Percentiles rank a stretch among this genome's conserved stretches.
Evolutionary conservation across 2,329 filamentous ascomycete genomes (phyloP).

Genomic region (Penicillium vulpinum): DNA sequence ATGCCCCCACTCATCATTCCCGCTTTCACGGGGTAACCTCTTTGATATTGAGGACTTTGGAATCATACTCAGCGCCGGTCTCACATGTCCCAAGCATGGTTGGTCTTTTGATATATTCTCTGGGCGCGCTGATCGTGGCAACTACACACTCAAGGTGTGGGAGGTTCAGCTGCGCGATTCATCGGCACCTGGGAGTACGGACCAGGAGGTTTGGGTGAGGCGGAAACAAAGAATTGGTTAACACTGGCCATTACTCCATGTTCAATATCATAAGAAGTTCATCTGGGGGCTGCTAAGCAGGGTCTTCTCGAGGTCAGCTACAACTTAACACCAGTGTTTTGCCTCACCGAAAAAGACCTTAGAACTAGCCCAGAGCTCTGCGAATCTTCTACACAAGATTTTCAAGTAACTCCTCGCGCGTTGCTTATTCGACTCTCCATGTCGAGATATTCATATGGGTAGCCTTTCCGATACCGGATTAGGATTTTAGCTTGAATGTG

Average conservation of each 20-base stretch:
- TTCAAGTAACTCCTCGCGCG: too few species aligned
- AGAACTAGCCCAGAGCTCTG: neutral
- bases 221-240: constrained; percentile 36
- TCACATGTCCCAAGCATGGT: constrained; percentile 67
- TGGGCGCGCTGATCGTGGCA: constrained; percentile 61
- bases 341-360: neutral
- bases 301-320: neutral
- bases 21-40: constrained; percentile 61
- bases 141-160: constrained; percentile 63
- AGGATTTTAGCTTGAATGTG: neutral
- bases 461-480: neutral
- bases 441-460: neutral
- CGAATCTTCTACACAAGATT: neutral
- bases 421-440: neutral
- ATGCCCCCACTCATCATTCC: constrained; percentile 68
- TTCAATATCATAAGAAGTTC: too few species aligned
- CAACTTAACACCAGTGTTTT: neutral
- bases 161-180: constrained; percentile 58
- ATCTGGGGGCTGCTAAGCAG: neutral
- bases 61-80: constrained; percentile 48
- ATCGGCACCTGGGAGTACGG: neutral
- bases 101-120: constrained; percentile 72
- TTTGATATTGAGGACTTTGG: constrained; percentile 76
- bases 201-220: constrained; percentile 40
- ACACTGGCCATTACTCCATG: neutral